Conservation (phyloP, 2,329 filamentous ascomycete species). For the Chaetothyriales sp. region DNA sequence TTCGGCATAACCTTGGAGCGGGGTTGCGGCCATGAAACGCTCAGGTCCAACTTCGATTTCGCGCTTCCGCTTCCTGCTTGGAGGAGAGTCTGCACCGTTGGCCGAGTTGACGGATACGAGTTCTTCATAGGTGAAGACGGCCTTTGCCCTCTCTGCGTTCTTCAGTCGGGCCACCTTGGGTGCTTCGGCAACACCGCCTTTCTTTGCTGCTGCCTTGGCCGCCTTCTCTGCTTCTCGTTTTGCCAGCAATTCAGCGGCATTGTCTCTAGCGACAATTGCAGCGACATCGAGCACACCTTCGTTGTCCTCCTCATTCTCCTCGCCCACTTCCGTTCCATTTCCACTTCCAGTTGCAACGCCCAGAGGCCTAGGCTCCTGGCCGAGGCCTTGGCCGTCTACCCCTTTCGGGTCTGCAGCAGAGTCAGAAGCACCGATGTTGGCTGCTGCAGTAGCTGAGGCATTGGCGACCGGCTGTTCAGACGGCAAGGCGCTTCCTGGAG, state of each 20-base stretch:
- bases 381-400: slow-evolving; percentile 27
- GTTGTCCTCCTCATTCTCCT: slow-evolving; percentile 34
- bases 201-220: slow-evolving; percentile 42
- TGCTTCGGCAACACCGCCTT: slow-evolving; percentile 32
- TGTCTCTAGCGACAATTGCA: slow-evolving; percentile 49
- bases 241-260: slow-evolving; percentile 49
- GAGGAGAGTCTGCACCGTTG: slow-evolving; percentile 33
- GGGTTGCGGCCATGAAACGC: slow-evolving; percentile 45
- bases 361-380: slow-evolving; percentile 30
- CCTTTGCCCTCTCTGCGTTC: slow-evolving; percentile 46
- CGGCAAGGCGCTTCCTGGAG: slow-evolving; percentile 40
- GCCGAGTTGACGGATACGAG: slow-evolving; percentile 41
- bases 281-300: slow-evolving; percentile 53
- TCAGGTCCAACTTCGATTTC: slow-evolving; percentile 52
- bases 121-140: slow-evolving; percentile 49
- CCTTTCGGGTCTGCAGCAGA: slow-evolving; percentile 30
- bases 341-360: slow-evolving; percentile 35
- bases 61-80: slow-evolving; percentile 35
- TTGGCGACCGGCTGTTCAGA: slow-evolving; percentile 25
- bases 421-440: slow-evolving; percentile 40
- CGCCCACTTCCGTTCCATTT: slow-evolving; percentile 40
- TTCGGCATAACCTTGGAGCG: slow-evolving; percentile 31
- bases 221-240: slow-evolving; percentile 51
- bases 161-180: slow-evolving; percentile 40
- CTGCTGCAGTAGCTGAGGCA: slow-evolving; percentile 32